Evolutionary conservation across 1,284 basidiomycete species (phyloP).

Genomic region (Malassezia brasiliensis): DNA sequence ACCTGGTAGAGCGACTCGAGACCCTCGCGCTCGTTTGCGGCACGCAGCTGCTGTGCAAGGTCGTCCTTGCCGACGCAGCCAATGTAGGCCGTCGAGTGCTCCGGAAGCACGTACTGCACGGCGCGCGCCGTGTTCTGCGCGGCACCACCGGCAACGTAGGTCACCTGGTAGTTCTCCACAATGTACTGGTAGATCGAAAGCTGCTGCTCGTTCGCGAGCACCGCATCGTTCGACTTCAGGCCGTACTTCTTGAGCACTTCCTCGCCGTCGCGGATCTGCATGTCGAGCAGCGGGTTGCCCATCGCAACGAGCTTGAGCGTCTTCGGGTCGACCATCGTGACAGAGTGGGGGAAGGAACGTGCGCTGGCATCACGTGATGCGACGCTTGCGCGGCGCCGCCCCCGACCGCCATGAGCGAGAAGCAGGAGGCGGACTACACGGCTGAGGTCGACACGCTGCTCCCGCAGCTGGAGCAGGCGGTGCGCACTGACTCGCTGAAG

Average conservation of each 20-base stretch:
- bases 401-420: constrained; percentile 33
- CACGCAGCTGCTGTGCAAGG: constrained; percentile 75
- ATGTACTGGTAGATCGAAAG: constrained; percentile 68
- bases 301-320: constrained; percentile 45
- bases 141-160: constrained; percentile 92
- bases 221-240: constrained; percentile 90
- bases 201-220: constrained; percentile 85
- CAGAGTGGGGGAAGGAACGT: not conserved
- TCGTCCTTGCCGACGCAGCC: constrained; percentile 89
- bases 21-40: constrained; percentile 88
- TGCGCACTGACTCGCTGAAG: not conserved
- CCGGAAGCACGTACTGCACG: constrained; percentile 63
- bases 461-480: constrained; percentile 51
- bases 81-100: constrained; percentile 84
- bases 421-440: constrained; percentile 55
- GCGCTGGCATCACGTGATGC: constrained; percentile 12
- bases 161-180: constrained; percentile 65
- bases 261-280: constrained; percentile 59
- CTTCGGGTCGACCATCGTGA: constrained; percentile 10
- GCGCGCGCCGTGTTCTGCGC: constrained; percentile 92
- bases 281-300: constrained; percentile 49
- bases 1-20: constrained; percentile 82
- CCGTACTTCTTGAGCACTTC: constrained; percentile 77
- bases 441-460: constrained; percentile 52
- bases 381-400: not conserved